These are phyloP conservation scores for Malassezia furfur DNA, from an alignment of 1,284 basidiomycete genomes.

Conservation along the genomic window DNA sequence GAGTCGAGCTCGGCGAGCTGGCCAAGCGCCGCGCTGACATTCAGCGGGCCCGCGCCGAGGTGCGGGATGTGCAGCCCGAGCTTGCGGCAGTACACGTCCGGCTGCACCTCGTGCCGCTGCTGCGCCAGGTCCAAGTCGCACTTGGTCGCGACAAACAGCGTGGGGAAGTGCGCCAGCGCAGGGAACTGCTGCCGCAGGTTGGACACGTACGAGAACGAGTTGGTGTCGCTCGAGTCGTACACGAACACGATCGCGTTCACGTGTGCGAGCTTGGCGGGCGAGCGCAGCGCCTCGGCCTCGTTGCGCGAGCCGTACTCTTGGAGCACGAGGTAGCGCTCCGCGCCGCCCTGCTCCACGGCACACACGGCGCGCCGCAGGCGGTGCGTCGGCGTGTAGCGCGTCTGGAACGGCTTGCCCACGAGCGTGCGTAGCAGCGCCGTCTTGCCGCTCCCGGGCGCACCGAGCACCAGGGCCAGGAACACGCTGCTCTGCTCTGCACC, in stretches of 20 bases:
- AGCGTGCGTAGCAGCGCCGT: conserved; percentile 76
- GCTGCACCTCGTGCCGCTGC: conserved; percentile 84
- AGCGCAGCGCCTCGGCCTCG: conserved; percentile 79
- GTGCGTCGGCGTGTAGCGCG: conserved; percentile 70
- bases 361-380: conserved; percentile 87
- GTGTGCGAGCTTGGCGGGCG: conserved; percentile 76
- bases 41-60: conserved; percentile 37
- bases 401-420: conserved; percentile 60
- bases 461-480: conserved; percentile 69
- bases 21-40: conserved; percentile 59
- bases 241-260: conserved; percentile 93
- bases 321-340: conserved; percentile 79
- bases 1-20: conserved; percentile 84
- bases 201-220: conserved; percentile 95
- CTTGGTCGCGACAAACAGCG: conserved; percentile 95
- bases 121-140: conserved; percentile 85
- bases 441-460: conserved; percentile 91
- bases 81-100: conserved; percentile 67
- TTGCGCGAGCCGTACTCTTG: conserved; percentile 82
- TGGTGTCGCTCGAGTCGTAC: conserved; percentile 94
- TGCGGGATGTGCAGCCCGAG: conserved; percentile 39
- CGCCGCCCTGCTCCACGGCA: conserved; percentile 83
- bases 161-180: conserved; percentile 75
- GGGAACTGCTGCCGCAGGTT: conserved; percentile 89
- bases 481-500: conserved; percentile 36